Evolutionary conservation across 1,284 basidiomycete genomes (phyloP), one percentile per base, ranked within the genome.

Genomic region (Porogramme epimiltina): DNA sequence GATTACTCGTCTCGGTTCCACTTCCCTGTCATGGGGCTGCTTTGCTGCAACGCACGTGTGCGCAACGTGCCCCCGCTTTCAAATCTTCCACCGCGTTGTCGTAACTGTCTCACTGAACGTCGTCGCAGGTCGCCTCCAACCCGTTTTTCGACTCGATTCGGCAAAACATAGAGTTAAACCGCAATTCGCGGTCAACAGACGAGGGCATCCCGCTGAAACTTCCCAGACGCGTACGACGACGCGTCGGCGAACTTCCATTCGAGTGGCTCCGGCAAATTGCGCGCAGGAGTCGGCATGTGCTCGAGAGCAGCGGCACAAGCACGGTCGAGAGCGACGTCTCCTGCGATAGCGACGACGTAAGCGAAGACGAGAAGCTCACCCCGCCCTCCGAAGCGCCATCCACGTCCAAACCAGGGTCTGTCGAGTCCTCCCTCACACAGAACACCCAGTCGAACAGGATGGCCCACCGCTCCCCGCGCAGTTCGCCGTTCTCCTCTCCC

Each of bases 111-210:
- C 31, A 38, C n/a, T 2, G 15, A 37, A 8, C 10, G 15, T 37
- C 31, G 34, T n/a, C 19, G 11, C 47, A 66, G 65, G 65, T 68
- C 40, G 81, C 86, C 2, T 84, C 78, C 46, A 95, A 94, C 66
- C 93, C 93, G 3, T 95, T 95, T 72, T 95, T 95, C 62, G 95
- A 99, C 72, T 90, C 93, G 63, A 93, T 99, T 62, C 89, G 96
- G 26, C 96, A 99, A 70, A 97, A 98, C 65, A 72, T 89, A 16
- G 96, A 99, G 73, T 81, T 97, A 31, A 84, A 92, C 47, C 93
- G 92, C 18, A 59, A 56, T n/a, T 33, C 54, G 15, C 46, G 55
- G 2, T 47, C 52, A 3, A 18, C 54, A 13, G 49, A 85, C 0
- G 86, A 93, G 65, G 85, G 89, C 46, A 92, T 93, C 44, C 82